phyloP scores from a whole-genome alignment of 108 stramenopile species.

The Parmales sp. region DNA sequence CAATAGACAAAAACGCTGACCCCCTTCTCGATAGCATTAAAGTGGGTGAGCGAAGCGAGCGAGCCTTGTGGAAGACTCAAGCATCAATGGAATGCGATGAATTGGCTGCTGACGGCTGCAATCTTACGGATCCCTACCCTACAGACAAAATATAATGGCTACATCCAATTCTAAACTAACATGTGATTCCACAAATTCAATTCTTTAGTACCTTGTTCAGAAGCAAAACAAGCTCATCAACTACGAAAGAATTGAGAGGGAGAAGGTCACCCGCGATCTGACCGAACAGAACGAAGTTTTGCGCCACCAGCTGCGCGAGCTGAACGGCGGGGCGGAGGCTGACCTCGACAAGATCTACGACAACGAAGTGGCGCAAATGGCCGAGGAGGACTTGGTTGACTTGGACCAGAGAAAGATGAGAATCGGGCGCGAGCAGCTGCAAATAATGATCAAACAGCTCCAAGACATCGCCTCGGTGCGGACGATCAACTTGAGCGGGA shows the following conservation, averaged over 20 bases:
- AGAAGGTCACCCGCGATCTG: not conserved
- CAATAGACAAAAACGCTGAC: not conserved
- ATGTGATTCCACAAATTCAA: no score
- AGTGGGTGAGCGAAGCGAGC: no score
- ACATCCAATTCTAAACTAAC: no score
- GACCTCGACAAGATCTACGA: not conserved
- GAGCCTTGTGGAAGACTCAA: no score
- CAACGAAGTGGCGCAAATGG: not conserved
- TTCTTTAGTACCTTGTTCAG: not conserved
- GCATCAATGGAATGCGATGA: no score
- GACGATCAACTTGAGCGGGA: not conserved
- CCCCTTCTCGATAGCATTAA: not conserved
- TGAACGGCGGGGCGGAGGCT: not conserved
- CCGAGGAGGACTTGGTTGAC: not conserved
- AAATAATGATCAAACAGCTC: not conserved
- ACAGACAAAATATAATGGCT: no score
- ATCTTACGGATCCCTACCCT: no score
- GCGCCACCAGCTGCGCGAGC: not conserved
- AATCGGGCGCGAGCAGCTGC: no score
- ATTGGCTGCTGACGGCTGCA: no score
- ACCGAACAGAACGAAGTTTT: not conserved
- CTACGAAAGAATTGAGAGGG: not conserved
- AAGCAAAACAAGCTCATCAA: not conserved
- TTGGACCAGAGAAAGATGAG: not conserved
- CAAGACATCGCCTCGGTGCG: not conserved